Evolutionary conservation across 2,329 filamentous ascomycete species (phyloP).

Genomic region (Beauveria sp.): DNA sequence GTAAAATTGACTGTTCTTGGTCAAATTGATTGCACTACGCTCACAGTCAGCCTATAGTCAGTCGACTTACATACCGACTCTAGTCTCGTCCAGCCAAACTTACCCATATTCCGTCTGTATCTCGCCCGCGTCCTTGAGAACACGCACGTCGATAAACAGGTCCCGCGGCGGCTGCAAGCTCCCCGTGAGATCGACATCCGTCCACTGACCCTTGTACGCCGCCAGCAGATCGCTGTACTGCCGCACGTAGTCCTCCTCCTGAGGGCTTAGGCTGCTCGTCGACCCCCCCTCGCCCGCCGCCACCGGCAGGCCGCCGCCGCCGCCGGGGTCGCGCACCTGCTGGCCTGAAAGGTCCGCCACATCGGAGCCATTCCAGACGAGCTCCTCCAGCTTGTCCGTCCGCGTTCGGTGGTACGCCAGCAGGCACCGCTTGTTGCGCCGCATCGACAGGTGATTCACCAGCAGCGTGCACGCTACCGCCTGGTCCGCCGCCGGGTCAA

Average conservation of each 20-base stretch:
- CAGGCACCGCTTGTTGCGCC: constrained; percentile 90
- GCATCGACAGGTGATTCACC: constrained; percentile 90
- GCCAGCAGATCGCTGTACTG: constrained; percentile 87
- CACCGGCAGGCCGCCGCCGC: constrained; percentile 29
- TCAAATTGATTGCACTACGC: constrained; percentile 80
- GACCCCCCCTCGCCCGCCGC: constrained; percentile 43
- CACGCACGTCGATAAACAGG: constrained; percentile 92
- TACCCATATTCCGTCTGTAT: constrained; percentile 99
- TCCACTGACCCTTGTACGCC: constrained; percentile 98
- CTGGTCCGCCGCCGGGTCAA: constrained; percentile 76
- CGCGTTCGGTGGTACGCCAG: constrained; percentile 89
- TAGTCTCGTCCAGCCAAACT: constrained; percentile 24
- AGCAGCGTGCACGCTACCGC: constrained; percentile 81
- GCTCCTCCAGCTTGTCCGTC: constrained; percentile 83
- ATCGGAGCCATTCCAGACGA: constrained; percentile 87
- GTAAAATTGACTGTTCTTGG: constrained; percentile 97
- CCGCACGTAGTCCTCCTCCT: constrained; percentile 93
- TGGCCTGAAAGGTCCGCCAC: constrained; percentile 62
- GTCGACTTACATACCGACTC: too few species aligned
- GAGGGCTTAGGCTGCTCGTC: constrained; percentile 78
- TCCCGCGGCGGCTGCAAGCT: constrained; percentile 90
- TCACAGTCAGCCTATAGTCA: not conserved
- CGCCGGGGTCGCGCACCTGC: constrained; percentile 36
- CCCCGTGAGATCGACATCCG: constrained; percentile 90
- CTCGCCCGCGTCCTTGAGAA: constrained; percentile 93